Percentiles rank a stretch among this genome's conserved stretches.
Evolutionary conservation across 805 yeast genomes (phyloP).

Genomic region (Candida incommunis): DNA sequence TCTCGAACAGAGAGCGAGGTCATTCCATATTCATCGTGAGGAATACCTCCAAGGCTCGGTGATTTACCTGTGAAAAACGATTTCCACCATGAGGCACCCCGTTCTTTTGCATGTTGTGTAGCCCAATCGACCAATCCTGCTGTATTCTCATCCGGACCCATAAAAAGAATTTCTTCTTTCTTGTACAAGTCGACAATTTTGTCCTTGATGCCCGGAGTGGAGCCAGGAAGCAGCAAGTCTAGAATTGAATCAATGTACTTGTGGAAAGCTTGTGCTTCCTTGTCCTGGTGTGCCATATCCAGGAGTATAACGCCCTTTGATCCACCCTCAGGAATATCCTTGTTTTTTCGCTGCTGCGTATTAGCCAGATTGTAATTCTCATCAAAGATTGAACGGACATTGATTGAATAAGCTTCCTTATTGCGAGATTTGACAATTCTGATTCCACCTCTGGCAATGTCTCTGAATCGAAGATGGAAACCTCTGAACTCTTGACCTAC

Average conservation of each 20-base stretch:
- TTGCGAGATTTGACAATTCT: constrained; percentile 85
- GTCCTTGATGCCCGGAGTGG: constrained; percentile 65
- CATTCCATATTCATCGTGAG: constrained; percentile 97
- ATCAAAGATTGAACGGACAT: constrained; percentile 80
- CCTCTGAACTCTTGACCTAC: constrained; percentile 97
- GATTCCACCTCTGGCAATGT: constrained; percentile 96
- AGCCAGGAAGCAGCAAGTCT: constrained; percentile 63
- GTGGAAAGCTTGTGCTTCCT: constrained; percentile 73
- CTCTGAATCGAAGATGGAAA: constrained; percentile 92
- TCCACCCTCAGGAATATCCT: constrained; percentile 98
- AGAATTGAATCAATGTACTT: constrained; percentile 86
- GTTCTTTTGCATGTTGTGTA: constrained; percentile 74
- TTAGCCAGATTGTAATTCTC: constrained; percentile 92
- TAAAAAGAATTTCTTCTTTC: constrained; percentile 78
- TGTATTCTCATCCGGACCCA: constrained; percentile 99
- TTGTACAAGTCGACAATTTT: constrained; percentile 72
- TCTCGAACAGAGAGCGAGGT: constrained; percentile 90
- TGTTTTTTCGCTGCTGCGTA: constrained; percentile 93
- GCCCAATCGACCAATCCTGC: constrained; percentile 97
- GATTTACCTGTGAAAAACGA: constrained; percentile 95
- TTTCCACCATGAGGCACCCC: constrained; percentile 98
- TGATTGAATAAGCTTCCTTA: constrained; percentile 69
- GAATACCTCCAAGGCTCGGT: constrained; percentile 88
- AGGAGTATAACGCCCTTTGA: constrained; percentile 91
- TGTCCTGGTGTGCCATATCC: constrained; percentile 54